A percentile compares a stretch with the other conserved stretches of the same genome.
Evolutionary conservation across 371 early-diverging fungal genomes (phyloP).

Genomic region (Mortierella sp.): DNA sequence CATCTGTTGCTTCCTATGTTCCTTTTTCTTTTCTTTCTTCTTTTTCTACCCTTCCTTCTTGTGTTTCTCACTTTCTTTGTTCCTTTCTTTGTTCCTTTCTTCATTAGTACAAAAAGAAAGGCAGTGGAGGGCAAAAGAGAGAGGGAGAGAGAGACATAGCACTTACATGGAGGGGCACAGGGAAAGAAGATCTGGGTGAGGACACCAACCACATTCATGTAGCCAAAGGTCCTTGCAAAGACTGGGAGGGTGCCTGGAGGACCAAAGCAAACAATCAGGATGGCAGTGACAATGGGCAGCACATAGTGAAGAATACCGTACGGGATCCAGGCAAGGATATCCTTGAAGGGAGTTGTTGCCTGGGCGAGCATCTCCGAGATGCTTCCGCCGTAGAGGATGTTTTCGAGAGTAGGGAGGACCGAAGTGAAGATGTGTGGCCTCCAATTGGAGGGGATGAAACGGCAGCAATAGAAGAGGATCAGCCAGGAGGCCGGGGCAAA

Average conservation of each 20-base stretch:
- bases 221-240: constrained; percentile 74
- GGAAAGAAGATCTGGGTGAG: constrained; percentile 77
- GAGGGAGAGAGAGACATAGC: constrained; percentile 23
- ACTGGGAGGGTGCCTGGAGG: constrained; percentile 66
- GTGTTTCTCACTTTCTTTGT: not conserved
- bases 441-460: constrained; percentile 70
- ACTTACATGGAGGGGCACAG: constrained; percentile 80
- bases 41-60: not conserved
- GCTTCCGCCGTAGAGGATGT: constrained; percentile 75
- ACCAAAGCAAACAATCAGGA: constrained; percentile 63
- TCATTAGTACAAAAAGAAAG: not conserved
- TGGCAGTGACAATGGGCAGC: constrained; percentile 67
- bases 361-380: constrained; percentile 71
- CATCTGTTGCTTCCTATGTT: not conserved
- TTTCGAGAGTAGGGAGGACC: constrained; percentile 73
- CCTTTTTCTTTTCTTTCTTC: not conserved
- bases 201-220: constrained; percentile 77
- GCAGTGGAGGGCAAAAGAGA: not conserved
- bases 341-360: constrained; percentile 66
- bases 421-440: constrained; percentile 76
- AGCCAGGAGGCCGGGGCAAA: constrained; percentile 74
- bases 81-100: constrained; percentile 1
- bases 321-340: constrained; percentile 77
- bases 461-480: constrained; percentile 69
- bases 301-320: constrained; percentile 80